Evolutionary conservation across 192 early-diverging fungal species (phyloP), one percentile per base, ranked within the genome.

Genomic region (Backusella australiensis): DNA sequence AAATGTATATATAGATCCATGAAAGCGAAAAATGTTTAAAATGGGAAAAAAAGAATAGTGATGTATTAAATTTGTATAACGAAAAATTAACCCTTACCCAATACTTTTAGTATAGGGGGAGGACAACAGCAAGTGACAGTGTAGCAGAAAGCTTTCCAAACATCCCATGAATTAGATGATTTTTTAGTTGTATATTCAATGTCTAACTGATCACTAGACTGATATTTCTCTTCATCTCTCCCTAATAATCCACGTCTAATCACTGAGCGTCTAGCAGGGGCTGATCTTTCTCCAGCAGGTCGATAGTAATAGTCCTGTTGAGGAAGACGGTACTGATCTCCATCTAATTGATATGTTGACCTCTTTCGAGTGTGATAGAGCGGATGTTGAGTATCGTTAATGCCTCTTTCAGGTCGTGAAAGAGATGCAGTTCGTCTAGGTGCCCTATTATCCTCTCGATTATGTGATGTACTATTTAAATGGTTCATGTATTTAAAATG

Each of bases 361-460:
- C 68, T 71, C 68, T 65, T 41, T 12, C 67, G 73, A 32, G 83
- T 82, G 71, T 83, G 78, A 73, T 87, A 87, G 63, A 84, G 83
- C 3, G 84, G 86, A 34, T 87, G 86, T 63, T 82, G 86, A 23
- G 77, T 41, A 69, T 87, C 84, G 23, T 85, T 80, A 29, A 80
- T 80, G 32, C 85, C 88, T 38, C 89, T 81, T 73, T 89, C 90
- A 8, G 92, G 90, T 14, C 90, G 84, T n/a, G 89, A 83, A n/a
- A 93, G 87, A 46, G 91, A 93, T 68, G 86, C 87, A 80, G 85
- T 83, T 23, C 92, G 83, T 71, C 32, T 56, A 32, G 69, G 76
- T 34, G 42, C 38, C 19, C 34, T 29, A 11, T 36, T 8, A 21
- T 35, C 19, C 38, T 38, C 35, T n/a, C 68, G n/a, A 36, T 39